Evolutionary conservation across 2,329 filamentous ascomycete species (phyloP), one percentile per base, ranked within the genome.

Genomic region (Curvularia spicifera): DNA sequence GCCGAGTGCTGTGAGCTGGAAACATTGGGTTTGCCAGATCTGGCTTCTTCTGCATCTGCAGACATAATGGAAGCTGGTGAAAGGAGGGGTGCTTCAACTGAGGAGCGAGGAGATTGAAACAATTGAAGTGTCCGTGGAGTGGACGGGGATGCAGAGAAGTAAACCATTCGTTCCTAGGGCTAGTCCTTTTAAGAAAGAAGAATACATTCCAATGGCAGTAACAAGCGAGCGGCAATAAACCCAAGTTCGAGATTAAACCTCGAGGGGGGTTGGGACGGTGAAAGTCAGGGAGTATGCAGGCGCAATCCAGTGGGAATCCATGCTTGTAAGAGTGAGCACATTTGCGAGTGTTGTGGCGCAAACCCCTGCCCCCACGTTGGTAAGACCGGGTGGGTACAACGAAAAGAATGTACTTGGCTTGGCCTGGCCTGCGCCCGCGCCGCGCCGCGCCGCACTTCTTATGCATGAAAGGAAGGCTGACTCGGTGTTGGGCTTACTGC

Each of bases 301-400:
- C 18, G 18, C 45, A 28, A 24, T 22, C n/a, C 18, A 13, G 1
- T 7, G 6, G 1, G 45, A 22, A 20, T 1, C 2, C 18, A 26
- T 20, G 33, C 26, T 31, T 7, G 35, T 1, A 8, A 13, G 7
- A 8, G 37, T 35, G 58, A 58, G 49, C 49, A 53, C 45, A 37
- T 59, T 57, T 54, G 59, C 50, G 55, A 57, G 12, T 4, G 26
- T 55, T 57, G 35, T 55, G 37, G 51, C 51, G 15, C 18, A 37
- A 20, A 20, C 12, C 22, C 46, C 31, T 49, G 31, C 46, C n/a
- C 5, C 9, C n/a, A 35, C 37, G 26, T 6, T 4, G 20, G 26
- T 39, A 29, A 37, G 35, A 15, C 26, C 15, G 15, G 5, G 26
- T n/a, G 29, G 29, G 4, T 47, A 28, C 22, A 2, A 10, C 40